These are phyloP conservation scores for Endotrypanum monterogeii DNA, from an alignment of 208 protist genomes.

Conservation along the genomic window DNA sequence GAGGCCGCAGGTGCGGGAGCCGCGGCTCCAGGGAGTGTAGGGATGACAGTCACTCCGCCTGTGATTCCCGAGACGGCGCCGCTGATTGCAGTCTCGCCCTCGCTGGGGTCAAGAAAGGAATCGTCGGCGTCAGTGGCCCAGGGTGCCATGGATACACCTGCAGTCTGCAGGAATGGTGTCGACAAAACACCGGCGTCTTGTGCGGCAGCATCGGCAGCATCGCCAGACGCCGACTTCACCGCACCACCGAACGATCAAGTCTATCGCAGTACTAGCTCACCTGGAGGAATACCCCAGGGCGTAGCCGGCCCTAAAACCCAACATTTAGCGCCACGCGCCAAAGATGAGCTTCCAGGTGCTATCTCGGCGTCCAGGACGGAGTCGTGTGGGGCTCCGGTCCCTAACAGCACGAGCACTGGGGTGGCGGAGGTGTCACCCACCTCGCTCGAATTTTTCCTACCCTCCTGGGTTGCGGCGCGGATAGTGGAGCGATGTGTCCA, in stretches of 20 bases:
- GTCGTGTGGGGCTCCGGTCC: background rate
- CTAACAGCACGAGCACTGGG: background rate
- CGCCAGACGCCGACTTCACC: background rate
- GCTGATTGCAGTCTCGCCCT: background rate
- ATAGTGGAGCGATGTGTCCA: conserved; percentile 24
- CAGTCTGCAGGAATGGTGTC: background rate
- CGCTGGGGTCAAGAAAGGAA: background rate
- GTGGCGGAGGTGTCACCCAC: background rate
- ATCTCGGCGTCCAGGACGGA: background rate
- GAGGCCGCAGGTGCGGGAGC: background rate
- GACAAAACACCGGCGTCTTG: background rate
- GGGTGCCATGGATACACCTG: background rate
- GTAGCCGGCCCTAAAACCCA: no score
- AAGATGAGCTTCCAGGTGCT: background rate
- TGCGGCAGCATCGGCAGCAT: background rate
- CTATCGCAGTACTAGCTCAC: background rate
- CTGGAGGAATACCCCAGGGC: background rate
- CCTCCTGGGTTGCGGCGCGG: conserved; percentile 12
- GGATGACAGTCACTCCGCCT: background rate
- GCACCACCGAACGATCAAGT: background rate
- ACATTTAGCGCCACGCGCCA: background rate
- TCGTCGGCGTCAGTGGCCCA: background rate
- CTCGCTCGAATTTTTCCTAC: conserved; percentile 34
- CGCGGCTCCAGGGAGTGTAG: background rate
- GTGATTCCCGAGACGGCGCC: background rate